Conservation (phyloP, 169 alveolate genomes). For the Perkinsus chesapeaki region DNA sequence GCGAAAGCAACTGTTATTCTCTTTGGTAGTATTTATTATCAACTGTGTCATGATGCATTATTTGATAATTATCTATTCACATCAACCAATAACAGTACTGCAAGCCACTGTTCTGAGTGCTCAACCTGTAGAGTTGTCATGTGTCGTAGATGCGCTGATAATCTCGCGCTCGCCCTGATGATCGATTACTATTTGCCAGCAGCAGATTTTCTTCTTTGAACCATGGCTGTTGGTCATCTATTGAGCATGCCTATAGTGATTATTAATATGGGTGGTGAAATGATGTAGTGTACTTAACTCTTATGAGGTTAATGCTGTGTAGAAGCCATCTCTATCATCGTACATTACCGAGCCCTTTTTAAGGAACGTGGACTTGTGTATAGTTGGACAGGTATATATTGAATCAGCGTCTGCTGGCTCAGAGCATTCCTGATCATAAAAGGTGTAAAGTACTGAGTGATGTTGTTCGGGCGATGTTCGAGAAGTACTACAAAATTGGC, state of each 20-base stretch:
- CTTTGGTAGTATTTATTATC: neutral
- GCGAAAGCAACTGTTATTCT: neutral
- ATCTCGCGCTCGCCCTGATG: neutral
- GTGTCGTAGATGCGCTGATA: no score
- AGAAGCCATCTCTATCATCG: neutral
- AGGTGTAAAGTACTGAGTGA: slow-evolving; percentile 60
- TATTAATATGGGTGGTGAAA: slow-evolving; percentile 73
- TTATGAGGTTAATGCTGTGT: neutral
- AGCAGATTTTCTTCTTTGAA: neutral
- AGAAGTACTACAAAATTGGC: neutral
- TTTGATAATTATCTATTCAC: no score
- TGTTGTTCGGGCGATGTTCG: slow-evolving; percentile 59
- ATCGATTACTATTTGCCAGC: neutral
- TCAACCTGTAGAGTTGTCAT: no score
- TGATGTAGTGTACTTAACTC: slow-evolving; percentile 42
- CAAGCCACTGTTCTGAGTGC: no score
- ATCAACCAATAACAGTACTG: no score
- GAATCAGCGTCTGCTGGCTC: slow-evolving; percentile 66
- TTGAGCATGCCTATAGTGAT: slow-evolving; percentile 56
- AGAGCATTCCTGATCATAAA: slow-evolving; percentile 59
- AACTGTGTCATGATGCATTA: no score
- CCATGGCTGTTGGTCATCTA: neutral
- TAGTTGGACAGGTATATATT: neutral
- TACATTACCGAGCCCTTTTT: no score
- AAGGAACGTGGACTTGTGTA: neutral